Conservation (phyloP, 2,329 filamentous ascomycete genomes). For the Paecilomyces fulvus region DNA sequence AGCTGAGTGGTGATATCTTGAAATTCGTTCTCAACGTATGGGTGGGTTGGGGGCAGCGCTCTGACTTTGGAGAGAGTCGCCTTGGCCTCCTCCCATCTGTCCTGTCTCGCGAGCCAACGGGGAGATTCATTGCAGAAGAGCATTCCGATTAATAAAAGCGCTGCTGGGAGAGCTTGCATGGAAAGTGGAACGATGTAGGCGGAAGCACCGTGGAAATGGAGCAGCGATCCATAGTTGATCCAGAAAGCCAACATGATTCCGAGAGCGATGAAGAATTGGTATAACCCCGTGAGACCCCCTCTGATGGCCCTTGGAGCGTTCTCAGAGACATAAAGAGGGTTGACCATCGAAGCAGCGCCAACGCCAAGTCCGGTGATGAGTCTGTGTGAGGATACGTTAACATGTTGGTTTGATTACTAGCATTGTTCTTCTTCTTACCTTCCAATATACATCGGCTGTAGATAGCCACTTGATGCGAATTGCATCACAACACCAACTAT, state of each 20-base stretch:
- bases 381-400: slow-evolving; percentile 12
- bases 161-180: slow-evolving; percentile 56
- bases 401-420: background rate
- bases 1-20: slow-evolving; percentile 54
- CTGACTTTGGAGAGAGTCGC: slow-evolving; percentile 49
- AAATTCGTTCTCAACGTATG: slow-evolving; percentile 52
- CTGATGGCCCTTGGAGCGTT: slow-evolving; percentile 52
- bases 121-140: slow-evolving; percentile 57
- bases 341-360: slow-evolving; percentile 47
- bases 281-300: slow-evolving; percentile 52
- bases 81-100: slow-evolving; percentile 59
- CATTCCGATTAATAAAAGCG: slow-evolving; percentile 54
- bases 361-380: slow-evolving; percentile 47
- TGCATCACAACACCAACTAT: slow-evolving; percentile 58
- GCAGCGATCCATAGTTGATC: slow-evolving; percentile 47
- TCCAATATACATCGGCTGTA: slow-evolving; percentile 58
- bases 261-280: slow-evolving; percentile 49
- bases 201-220: slow-evolving; percentile 40
- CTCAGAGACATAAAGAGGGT: slow-evolving; percentile 54
- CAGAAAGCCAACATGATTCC: slow-evolving; percentile 40
- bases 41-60: slow-evolving; percentile 44
- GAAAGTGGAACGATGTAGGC: slow-evolving; percentile 55
- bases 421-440: slow-evolving; percentile 36
- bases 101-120: slow-evolving; percentile 58
- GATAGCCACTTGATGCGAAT: slow-evolving; percentile 46